These are phyloP conservation scores for Diaporthe citrichinensis DNA, from an alignment of 2,329 filamentous ascomycete species.

Conservation along the genomic window DNA sequence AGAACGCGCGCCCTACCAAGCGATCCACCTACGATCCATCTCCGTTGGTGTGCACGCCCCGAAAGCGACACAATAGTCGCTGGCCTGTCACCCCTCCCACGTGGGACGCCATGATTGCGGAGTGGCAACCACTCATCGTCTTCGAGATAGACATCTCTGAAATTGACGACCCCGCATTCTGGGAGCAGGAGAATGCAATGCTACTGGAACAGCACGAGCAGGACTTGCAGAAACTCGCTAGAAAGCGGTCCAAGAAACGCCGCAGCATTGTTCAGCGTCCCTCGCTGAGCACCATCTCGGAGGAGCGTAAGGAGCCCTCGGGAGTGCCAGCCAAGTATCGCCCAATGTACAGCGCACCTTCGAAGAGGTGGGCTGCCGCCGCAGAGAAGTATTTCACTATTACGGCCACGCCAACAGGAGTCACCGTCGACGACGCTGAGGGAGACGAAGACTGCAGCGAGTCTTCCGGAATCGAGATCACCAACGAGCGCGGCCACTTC, in stretches of 20 bases:
- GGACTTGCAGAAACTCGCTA: background rate
- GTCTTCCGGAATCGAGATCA: background rate
- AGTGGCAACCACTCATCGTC: slow-evolving; percentile 46
- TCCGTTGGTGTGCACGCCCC: slow-evolving; percentile 46
- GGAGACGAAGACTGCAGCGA: background rate
- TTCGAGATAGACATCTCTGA: slow-evolving; percentile 39
- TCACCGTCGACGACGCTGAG: slow-evolving; percentile 38
- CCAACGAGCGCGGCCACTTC: background rate
- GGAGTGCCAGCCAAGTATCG: background rate
- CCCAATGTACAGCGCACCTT: slow-evolving; percentile 15
- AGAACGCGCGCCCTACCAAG: slow-evolving; percentile 4
- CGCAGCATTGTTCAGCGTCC: slow-evolving; percentile 14
- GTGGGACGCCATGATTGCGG: slow-evolving; percentile 43
- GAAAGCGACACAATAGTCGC: slow-evolving; percentile 52
- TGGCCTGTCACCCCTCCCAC: slow-evolving; percentile 47
- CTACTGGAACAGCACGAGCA: background rate
- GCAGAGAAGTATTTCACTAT: slow-evolving; percentile 45
- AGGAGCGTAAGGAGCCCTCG: slow-evolving; percentile 18
- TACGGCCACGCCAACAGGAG: slow-evolving; percentile 46
- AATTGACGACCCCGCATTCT: slow-evolving; percentile 13
- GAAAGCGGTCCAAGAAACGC: background rate
- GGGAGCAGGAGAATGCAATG: slow-evolving; percentile 7
- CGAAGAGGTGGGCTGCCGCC: slow-evolving; percentile 13
- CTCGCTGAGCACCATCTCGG: slow-evolving; percentile 33
- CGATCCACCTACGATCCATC: slow-evolving; percentile 19